A percentile compares a stretch with the other conserved stretches of the same genome.
These are phyloP conservation scores for Monosporascus sp. DNA, from an alignment of 2,329 filamentous ascomycete species.

Conservation along the genomic window DNA sequence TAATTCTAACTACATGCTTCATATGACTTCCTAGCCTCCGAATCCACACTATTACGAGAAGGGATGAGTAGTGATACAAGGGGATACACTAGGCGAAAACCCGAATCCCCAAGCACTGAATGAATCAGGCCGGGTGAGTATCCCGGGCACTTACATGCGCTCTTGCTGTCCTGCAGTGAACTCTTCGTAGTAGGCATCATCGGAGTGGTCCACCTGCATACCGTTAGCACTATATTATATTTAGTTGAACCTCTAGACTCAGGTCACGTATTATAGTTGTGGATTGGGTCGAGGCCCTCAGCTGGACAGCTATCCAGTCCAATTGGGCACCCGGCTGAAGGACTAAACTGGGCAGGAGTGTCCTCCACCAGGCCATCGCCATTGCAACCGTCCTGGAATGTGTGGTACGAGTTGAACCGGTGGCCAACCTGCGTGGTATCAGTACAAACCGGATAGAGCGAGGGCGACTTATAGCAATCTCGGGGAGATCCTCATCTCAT, in stretches of 20 bases:
- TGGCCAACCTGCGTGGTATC: neutral
- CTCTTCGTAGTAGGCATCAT: conserved; percentile 34
- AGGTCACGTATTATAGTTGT: conserved; percentile 23
- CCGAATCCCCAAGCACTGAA: no score
- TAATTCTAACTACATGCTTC: no score
- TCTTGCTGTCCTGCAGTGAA: conserved; percentile 38
- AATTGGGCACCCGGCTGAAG: conserved; percentile 32
- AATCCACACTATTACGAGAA: no score
- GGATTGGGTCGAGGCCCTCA: conserved; percentile 28
- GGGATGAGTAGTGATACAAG: no score
- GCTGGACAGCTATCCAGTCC: conserved; percentile 28
- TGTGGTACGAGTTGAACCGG: conserved; percentile 28
- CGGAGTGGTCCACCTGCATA: neutral
- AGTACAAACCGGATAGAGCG: neutral
- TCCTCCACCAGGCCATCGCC: conserved; percentile 35
- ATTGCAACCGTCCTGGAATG: conserved; percentile 39
- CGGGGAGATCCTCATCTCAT: conserved; percentile 22
- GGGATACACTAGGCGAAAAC: no score
- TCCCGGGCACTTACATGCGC: conserved; percentile 36
- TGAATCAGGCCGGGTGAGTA: conserved; percentile 25
- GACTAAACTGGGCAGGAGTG: conserved; percentile 33
- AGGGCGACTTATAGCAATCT: no score
- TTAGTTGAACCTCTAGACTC: neutral
- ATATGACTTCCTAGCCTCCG: no score
- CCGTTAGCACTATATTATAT: neutral